phyloP scores from a whole-genome alignment of 192 early-diverging fungal species.

The Phlyctochytrium planicorne region DNA sequence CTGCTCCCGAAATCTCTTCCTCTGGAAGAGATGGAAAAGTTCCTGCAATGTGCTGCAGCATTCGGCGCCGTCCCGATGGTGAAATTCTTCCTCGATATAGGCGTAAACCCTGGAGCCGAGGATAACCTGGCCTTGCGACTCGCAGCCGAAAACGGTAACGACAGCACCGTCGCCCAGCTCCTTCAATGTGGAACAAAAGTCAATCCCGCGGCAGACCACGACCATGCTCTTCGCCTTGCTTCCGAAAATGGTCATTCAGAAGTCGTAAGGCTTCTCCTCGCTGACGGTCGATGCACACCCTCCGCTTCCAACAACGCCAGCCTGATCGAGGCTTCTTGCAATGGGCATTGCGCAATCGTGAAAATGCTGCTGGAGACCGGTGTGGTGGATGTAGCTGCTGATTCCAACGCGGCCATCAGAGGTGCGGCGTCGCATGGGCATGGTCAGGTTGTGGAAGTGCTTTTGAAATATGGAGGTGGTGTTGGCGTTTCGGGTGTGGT shows the following conservation, averaged over 20 bases:
- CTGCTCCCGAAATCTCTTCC: background rate
- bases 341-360: background rate
- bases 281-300: background rate
- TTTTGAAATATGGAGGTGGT: no score
- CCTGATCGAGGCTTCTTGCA: background rate
- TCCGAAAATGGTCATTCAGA: background rate
- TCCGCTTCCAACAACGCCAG: background rate
- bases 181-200: background rate
- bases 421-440: no score
- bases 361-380: background rate
- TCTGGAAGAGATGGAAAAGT: background rate
- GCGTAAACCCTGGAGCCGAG: background rate
- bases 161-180: background rate
- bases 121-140: conserved; percentile 5
- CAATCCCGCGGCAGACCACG: background rate
- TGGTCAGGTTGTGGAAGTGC: no score
- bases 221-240: background rate
- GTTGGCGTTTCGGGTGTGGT: no score
- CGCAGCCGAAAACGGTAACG: conserved; percentile 3
- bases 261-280: background rate
- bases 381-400: no score
- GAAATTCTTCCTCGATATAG: background rate
- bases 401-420: no score
- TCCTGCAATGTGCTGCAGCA: conserved; percentile 2
- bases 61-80: background rate